Evolutionary conservation across 108 stramenopile genomes (phyloP), one percentile per base, ranked within the genome.

Genomic region (Epithemia pelagica): DNA sequence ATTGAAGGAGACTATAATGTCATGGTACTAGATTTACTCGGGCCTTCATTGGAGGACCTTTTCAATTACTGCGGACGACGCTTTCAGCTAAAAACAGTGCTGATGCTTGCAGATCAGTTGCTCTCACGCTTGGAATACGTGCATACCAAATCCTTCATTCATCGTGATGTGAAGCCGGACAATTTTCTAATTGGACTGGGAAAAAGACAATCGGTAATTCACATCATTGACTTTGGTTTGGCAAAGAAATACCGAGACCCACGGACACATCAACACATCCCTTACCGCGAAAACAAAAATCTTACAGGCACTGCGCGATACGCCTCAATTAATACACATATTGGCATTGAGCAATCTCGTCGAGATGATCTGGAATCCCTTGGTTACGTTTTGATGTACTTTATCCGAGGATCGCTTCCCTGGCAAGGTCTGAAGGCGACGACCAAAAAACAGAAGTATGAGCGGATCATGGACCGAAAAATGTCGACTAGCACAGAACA

Each of bases 361-460:
- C 84, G 99, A 53, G 99, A 99, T 74, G 99, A 99, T 75, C 84
- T 99, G 30, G 99, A 99, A 76, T 96, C 94, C 28, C 76, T 99
- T 32, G 99, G 99, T 32, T 99, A 99, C 75, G 98, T 99, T 53
- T 83, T 99, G 69, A 98, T 99, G 97, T 99, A 99, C 89, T 98
- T 99, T 74, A 92, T 99, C 62, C 82, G 98, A 7, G 99, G 99
- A 10, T 91, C 90, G 15, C 78, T 99, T 19, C 99, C 99, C 7
- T 99, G 99, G 99, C 99, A 99, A 84, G 99, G 99, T 30, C 92
- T 99, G 68, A 98, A 98, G 81, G 99, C 99, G 46, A 97, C 96
- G 75, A 99, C 99, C 19, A 99, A 99, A 86, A 98, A 99, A 70
- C 99, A 99, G 72, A 99, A 99, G 87, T 99, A 99, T 73, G 98